These are phyloP conservation scores for Malus fusca DNA, from an alignment of 306 rosid genomes.

Conservation along the genomic window DNA sequence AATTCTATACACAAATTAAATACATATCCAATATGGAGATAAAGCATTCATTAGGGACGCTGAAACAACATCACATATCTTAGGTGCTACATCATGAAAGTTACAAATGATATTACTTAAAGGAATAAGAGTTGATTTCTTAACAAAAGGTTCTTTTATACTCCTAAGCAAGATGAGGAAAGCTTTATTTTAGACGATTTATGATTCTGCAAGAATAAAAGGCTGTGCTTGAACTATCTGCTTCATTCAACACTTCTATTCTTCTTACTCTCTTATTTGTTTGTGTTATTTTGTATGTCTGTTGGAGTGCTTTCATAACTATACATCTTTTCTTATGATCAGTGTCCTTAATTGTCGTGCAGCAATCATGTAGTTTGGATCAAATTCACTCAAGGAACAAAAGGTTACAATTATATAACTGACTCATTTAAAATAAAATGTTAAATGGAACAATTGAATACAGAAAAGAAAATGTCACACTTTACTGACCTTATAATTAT, in stretches of 20 bases:
- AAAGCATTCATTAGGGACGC: neutral
- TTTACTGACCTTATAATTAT: constrained; percentile 85
- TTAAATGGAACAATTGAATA: neutral
- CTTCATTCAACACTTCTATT: neutral
- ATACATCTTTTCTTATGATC: neutral
- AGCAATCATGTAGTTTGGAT: neutral
- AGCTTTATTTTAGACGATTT: neutral
- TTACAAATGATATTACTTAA: neutral
- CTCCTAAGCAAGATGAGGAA: neutral
- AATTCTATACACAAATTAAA: neutral
- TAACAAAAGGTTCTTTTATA: neutral
- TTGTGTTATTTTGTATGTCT: neutral
- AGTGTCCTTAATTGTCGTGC: neutral
- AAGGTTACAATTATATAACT: neutral
- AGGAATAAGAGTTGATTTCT: neutral
- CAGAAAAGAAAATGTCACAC: neutral
- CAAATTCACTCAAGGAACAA: neutral
- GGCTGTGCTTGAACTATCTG: neutral
- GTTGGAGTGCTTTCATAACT: neutral
- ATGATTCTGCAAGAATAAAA: neutral
- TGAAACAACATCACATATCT: neutral
- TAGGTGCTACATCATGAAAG: neutral
- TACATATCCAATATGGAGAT: neutral
- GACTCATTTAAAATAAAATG: constrained; percentile 1
- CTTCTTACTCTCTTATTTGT: neutral